Base-by-base conservation (phyloP, 495 filamentous ascomycete species). In the Penicillium malachiteum region DNA sequence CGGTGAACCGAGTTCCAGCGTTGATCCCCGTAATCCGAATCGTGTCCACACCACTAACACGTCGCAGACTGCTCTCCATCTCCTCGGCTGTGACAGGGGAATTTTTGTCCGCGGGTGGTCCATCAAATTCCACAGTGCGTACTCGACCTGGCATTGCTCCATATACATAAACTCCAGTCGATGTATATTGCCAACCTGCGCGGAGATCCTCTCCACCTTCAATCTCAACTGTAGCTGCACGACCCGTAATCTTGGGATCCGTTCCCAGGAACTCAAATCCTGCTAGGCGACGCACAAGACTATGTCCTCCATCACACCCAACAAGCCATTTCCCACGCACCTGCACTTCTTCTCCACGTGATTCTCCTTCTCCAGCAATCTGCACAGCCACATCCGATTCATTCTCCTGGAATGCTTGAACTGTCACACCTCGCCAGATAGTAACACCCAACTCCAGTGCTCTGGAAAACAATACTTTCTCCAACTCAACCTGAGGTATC, bases 41-140 rank as follows among this genome's bases (percentile, higher is more conserved):
- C 10, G 64, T 57, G 16, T 52, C 43, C 30, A 13, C 16, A 21
- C 65, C 67, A 8, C 54, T 59, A 3, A 70, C 57, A 18, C 69
- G 63, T 11, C 50, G 42, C 0, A 71, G 30, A 4, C 70, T 64
- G 3, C 37, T 42, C 42, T 73, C 63, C n/a, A 69, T 38, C 26
- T 70, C 65, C 7, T 66, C 65, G 5, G 12, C 21, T 14, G 69
- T 71, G 42, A 69, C 55, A 34, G 58, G 50, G 31, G 55, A 48
- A 2, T 46, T 43, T 18, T 69, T 67, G 48, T 71, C 53, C 46
- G 57, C 63, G 10, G 49, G 62, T 11, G 56, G 55, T 13, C 40
- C 54, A n/a, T 72, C 70, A 52, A 72, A 72, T n/a, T 72, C 71
- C 37, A 55, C 9, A 48, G 55, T 43, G 35, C 59, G 38, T 42